Evolutionary conservation across 345 rosid species (phyloP).

Genomic region (Cardamine resedifolia): DNA sequence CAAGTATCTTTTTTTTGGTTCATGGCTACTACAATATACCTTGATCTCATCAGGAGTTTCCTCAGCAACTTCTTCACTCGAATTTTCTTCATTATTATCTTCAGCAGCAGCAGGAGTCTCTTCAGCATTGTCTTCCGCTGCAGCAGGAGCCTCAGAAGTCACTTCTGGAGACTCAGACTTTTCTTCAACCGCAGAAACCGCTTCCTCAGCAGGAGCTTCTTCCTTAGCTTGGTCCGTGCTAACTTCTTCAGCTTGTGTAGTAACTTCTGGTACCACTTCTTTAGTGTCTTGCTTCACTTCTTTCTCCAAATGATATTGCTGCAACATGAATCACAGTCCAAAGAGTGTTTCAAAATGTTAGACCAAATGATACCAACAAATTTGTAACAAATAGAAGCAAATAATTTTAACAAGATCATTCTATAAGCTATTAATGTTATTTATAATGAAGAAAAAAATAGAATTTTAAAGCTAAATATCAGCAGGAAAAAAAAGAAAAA

Average conservation of each 20-base stretch:
- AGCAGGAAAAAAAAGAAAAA: too few relatives aligned
- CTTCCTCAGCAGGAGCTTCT: slow-evolving; percentile 39
- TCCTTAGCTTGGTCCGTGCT: slow-evolving; percentile 48
- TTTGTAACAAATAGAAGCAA: background rate
- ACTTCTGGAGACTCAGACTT: slow-evolving; percentile 41
- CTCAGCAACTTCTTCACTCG: slow-evolving; percentile 52
- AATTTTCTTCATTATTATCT: slow-evolving; percentile 44
- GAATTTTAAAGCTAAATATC: background rate
- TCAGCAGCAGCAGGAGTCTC: slow-evolving; percentile 44
- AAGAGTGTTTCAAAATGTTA: background rate
- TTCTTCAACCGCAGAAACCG: slow-evolving; percentile 36
- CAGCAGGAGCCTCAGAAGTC: slow-evolving; percentile 41
- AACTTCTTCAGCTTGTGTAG: slow-evolving; percentile 48
- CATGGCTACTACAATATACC: slow-evolving; percentile 43
- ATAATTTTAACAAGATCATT: background rate
- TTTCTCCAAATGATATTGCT: slow-evolving; percentile 79
- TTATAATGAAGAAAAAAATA: too few relatives aligned
- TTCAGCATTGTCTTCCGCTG: slow-evolving; percentile 34
- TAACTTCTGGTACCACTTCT: slow-evolving; percentile 46
- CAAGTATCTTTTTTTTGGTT: background rate
- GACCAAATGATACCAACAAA: slow-evolving; percentile 1
- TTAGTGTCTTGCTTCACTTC: slow-evolving; percentile 54
- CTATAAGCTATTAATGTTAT: background rate
- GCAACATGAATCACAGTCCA: slow-evolving; percentile 22
- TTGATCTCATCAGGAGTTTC: slow-evolving; percentile 77